Evolutionary conservation across 2,329 filamentous ascomycete species (phyloP).

Genomic region (Lasiodiplodia theobromae): DNA sequence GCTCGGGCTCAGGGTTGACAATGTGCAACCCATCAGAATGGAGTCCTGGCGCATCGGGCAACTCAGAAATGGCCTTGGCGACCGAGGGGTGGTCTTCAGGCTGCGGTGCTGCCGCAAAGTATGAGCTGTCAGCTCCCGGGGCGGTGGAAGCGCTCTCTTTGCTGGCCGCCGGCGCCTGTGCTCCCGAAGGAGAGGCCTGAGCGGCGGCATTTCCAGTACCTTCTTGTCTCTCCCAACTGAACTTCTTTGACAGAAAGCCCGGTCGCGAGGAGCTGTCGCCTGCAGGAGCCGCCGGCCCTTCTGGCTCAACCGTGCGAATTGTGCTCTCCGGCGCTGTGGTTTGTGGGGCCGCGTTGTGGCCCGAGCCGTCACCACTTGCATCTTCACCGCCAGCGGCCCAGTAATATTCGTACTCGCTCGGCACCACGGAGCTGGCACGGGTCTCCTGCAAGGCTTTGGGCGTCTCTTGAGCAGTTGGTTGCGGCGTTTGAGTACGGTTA

Average conservation of each 20-base stretch:
- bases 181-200: slow-evolving; percentile 17
- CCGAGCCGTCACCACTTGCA: slow-evolving; percentile 6
- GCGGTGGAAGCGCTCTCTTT: slow-evolving; percentile 16
- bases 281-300: slow-evolving; percentile 11
- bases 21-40: slow-evolving; percentile 31
- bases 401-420: slow-evolving; percentile 72
- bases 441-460: slow-evolving; percentile 36
- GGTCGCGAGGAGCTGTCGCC: slow-evolving; percentile 13
- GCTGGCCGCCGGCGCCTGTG: slow-evolving; percentile 14
- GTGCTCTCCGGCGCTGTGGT: slow-evolving; percentile 16
- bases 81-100: slow-evolving; percentile 17
- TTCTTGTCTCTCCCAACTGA: slow-evolving; percentile 46
- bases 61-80: slow-evolving; percentile 16
- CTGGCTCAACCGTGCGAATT: slow-evolving; percentile 24
- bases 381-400: slow-evolving; percentile 59
- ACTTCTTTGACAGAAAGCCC: slow-evolving; percentile 41
- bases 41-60: slow-evolving; percentile 21
- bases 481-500: slow-evolving; percentile 12
- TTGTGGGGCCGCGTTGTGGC: slow-evolving; percentile 11
- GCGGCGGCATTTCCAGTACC: slow-evolving; percentile 28
- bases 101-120: not conserved
- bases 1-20: slow-evolving; percentile 31
- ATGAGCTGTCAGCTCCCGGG: slow-evolving; percentile 9
- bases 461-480: slow-evolving; percentile 15
- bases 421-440: slow-evolving; percentile 69